phyloP scores from a whole-genome alignment of 331 rosid genomes.

The Phaseolus coccineus region DNA sequence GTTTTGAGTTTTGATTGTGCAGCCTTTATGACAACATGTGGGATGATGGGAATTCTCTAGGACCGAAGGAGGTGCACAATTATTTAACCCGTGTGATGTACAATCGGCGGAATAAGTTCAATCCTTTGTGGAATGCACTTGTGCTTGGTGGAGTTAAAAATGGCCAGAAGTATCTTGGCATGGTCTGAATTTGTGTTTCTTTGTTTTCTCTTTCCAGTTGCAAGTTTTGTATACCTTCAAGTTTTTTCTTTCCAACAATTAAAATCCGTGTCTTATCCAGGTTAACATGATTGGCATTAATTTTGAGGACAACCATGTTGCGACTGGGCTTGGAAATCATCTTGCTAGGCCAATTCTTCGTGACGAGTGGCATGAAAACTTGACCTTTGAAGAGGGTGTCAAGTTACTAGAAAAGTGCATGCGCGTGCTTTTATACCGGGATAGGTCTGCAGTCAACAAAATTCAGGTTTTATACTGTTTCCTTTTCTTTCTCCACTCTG shows the following conservation, averaged over 20 bases:
- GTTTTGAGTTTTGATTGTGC: slow-evolving; percentile 43
- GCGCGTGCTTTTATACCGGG: slow-evolving; percentile 93
- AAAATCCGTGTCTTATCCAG: slow-evolving; percentile 48
- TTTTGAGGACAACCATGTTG: slow-evolving; percentile 83
- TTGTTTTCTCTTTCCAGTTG: background rate
- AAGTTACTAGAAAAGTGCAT: slow-evolving; percentile 91
- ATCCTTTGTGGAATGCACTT: slow-evolving; percentile 84
- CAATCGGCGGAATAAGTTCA: slow-evolving; percentile 78
- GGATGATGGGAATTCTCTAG: slow-evolving; percentile 92
- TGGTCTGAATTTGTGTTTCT: slow-evolving; percentile 49
- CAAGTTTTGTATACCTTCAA: background rate
- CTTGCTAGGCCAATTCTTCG: slow-evolving; percentile 95
- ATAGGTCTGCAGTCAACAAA: slow-evolving; percentile 92
- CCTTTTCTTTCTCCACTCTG: slow-evolving; percentile 26
- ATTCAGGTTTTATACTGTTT: slow-evolving; percentile 68
- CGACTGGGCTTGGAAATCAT: slow-evolving; percentile 91
- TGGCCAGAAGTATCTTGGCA: slow-evolving; percentile 72
- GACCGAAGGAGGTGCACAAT: slow-evolving; percentile 91
- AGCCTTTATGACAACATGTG: slow-evolving; percentile 92
- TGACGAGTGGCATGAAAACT: slow-evolving; percentile 86
- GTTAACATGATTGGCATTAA: slow-evolving; percentile 89
- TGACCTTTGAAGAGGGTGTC: slow-evolving; percentile 87
- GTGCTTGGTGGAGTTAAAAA: slow-evolving; percentile 78
- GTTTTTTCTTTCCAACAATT: background rate
- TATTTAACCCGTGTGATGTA: slow-evolving; percentile 72